Conservation (phyloP, 2,329 filamentous ascomycete genomes). For the Salinomyces thailandicus region DNA sequence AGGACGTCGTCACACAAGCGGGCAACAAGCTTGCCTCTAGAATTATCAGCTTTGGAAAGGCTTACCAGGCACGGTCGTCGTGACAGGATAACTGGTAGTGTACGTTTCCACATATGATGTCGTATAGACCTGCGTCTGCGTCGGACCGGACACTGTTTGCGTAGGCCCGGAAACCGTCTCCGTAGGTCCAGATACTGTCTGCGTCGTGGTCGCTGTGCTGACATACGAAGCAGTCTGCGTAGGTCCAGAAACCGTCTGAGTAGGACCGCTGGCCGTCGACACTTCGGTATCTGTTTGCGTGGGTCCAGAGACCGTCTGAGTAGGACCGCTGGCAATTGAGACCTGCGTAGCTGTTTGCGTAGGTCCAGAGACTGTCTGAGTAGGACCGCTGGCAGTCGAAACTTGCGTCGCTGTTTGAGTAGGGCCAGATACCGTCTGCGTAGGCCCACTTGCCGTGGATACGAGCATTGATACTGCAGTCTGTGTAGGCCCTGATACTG, state of each 20-base stretch:
- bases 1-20: too few species aligned
- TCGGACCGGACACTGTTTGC: neutral
- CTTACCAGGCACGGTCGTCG: neutral
- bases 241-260: neutral
- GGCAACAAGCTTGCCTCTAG: too few species aligned
- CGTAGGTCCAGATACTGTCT: neutral
- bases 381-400: neutral
- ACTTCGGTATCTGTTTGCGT: too few species aligned
- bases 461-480: too few species aligned
- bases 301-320: neutral
- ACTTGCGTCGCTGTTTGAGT: neutral
- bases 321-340: neutral
- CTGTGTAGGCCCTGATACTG: too few species aligned
- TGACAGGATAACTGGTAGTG: constrained; percentile 2
- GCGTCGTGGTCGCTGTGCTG: neutral
- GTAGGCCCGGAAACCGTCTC: neutral
- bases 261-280: neutral
- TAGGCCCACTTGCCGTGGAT: neutral
- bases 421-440: neutral
- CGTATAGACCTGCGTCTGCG: neutral
- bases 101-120: constrained; percentile 1
- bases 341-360: neutral
- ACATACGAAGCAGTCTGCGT: neutral
- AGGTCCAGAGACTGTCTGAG: neutral
- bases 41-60: neutral